These are phyloP conservation scores for Liquidambar formosana DNA, from an alignment of 164 flowering plant species.

Conservation along the genomic window DNA sequence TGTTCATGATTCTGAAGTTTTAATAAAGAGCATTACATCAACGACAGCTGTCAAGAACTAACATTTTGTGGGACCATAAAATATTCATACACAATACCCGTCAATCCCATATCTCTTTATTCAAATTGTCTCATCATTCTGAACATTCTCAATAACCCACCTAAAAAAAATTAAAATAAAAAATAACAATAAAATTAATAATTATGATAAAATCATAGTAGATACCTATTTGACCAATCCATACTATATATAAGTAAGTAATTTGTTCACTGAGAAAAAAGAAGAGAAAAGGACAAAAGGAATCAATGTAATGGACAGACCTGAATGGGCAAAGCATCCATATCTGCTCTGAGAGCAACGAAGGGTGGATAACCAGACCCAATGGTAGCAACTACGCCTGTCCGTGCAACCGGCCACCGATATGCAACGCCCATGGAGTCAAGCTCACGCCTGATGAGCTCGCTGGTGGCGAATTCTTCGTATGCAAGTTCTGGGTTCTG, in stretches of 20 bases:
- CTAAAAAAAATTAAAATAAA: no score
- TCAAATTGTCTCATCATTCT: no score
- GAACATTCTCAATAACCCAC: no score
- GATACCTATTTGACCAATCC: no score
- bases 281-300: no score
- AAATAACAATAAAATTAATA: no score
- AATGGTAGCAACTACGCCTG: slow-evolving; percentile 58
- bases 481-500: slow-evolving; percentile 64
- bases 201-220: no score
- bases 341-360: slow-evolving; percentile 69
- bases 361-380: slow-evolving; percentile 67
- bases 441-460: slow-evolving; percentile 52
- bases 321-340: slow-evolving; percentile 76
- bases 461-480: slow-evolving; percentile 59
- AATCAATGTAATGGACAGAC: slow-evolving; percentile 23
- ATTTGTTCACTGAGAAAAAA: no score
- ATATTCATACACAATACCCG: background rate
- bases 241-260: no score
- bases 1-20: background rate
- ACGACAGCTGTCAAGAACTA: background rate
- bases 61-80: background rate
- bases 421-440: slow-evolving; percentile 48
- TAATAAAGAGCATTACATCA: background rate
- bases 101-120: background rate
- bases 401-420: slow-evolving; percentile 56